Base-by-base conservation (phyloP, 2,329 filamentous ascomycete species). In the Colletotrichum neosansevieriae region DNA sequence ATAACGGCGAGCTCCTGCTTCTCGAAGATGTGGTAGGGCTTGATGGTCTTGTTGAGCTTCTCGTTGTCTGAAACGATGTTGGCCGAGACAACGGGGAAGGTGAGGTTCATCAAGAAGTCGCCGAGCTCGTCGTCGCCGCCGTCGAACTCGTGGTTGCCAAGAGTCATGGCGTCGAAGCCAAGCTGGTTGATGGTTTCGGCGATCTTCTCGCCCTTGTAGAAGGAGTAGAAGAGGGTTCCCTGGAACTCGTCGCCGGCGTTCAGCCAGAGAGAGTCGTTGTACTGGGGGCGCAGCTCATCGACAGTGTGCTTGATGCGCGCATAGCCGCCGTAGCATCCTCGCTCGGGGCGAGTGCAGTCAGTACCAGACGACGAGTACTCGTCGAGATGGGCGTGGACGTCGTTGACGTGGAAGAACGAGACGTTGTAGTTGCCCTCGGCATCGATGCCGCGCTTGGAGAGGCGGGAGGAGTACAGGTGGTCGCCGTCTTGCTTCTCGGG, bases 171-270 rank as follows among this genome's bases (percentile, higher is more conserved):
- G 69, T 90, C 87, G 71, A 91, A 90, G n/a, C 85, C 84, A 57
- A 91, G 79, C 74, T 89, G 83, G 70, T 92, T 92, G 69, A 91
- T 78, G 0, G 86, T 89, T 73, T 90, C 85, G 56, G 88, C 88
- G 70, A 91, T 91, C 82, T 91, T 91, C 79, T 90, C 88, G 24
- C 88, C 87, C 15, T 86, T 85, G 73, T 91, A 91, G 76, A 86
- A 91, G 4, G 84, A 85, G 79, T 90, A 91, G 80, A 90, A 91
- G 7, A 91, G 81, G 0, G 89, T 91, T 61, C 89, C 89, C 72
- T 91, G 87, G 75, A 91, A 91, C 75, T 91, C 89, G 72, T 91
- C 89, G n/a, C 89, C 89, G 2, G 86, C 87, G 63, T 91, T 90
- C 51, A 91, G 79, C 79, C 88, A 86, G 15, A 91, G 80, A 63